Evolutionary conservation across 2,329 filamentous ascomycete species (phyloP).

Genomic region (Colletotrichum brevisporum): DNA sequence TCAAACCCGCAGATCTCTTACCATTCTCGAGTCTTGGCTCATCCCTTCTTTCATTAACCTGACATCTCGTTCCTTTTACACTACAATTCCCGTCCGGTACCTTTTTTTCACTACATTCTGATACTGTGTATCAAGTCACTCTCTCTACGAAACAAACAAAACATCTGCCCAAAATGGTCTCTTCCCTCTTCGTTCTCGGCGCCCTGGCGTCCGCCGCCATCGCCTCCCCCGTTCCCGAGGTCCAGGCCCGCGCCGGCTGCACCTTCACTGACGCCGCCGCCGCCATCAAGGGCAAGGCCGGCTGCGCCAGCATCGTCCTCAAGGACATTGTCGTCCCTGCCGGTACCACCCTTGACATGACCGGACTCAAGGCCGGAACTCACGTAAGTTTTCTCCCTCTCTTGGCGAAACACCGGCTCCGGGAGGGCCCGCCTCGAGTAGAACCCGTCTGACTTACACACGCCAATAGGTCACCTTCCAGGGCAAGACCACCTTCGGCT

Average conservation of each 20-base stretch:
- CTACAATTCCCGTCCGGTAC: too few relatives aligned
- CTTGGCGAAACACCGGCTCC: neutral
- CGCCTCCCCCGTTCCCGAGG: constrained; percentile 42
- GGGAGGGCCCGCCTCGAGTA: too few relatives aligned
- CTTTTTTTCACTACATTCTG: constrained; percentile 8
- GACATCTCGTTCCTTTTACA: constrained; percentile 13
- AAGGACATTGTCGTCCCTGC: constrained; percentile 69
- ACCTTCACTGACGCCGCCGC: constrained; percentile 67
- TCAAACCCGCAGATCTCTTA: constrained; percentile 34
- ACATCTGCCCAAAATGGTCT: constrained; percentile 31
- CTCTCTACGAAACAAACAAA: constrained; percentile 14
- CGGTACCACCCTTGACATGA: constrained; percentile 71
- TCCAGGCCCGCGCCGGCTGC: constrained; percentile 53
- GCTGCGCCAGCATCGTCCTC: constrained; percentile 68
- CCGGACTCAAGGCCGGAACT: constrained; percentile 64
- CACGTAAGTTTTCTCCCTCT: constrained; percentile 42
- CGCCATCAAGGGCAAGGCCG: constrained; percentile 62
- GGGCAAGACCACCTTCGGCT: constrained; percentile 77
- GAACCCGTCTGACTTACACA: constrained; percentile 41
- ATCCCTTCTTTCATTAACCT: constrained; percentile 25
- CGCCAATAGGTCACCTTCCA: constrained; percentile 67
- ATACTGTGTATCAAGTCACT: constrained; percentile 36
- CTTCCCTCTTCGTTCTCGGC: constrained; percentile 45
- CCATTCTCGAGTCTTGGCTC: constrained; percentile 36
- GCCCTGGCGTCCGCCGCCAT: constrained; percentile 46